Evolutionary conservation across 2,329 filamentous ascomycete genomes (phyloP).

Genomic region (Lecanicillium sp.): DNA sequence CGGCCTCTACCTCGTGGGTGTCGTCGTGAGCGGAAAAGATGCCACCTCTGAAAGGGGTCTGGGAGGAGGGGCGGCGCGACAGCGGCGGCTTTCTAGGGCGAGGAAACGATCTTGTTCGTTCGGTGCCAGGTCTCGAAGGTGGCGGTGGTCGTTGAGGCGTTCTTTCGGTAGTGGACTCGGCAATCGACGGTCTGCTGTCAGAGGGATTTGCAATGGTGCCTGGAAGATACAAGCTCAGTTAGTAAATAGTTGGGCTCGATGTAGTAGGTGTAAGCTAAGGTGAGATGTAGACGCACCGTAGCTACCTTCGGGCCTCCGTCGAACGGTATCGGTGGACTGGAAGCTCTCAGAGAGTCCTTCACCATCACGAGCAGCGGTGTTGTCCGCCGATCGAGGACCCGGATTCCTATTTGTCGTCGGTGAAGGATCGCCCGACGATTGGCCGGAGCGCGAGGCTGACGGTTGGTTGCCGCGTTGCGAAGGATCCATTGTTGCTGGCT

Average conservation of each 20-base stretch:
- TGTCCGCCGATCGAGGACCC: slow-evolving; percentile 17
- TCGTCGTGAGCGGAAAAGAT: slow-evolving; percentile 91
- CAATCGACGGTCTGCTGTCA: not conserved
- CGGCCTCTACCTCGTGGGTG: slow-evolving; percentile 67
- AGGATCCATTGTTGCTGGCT: slow-evolving; percentile 34
- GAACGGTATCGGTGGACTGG: slow-evolving; percentile 52
- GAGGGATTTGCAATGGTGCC: slow-evolving; percentile 20
- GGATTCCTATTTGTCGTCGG: slow-evolving; percentile 39
- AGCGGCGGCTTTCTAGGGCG: slow-evolving; percentile 65
- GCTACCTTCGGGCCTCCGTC: slow-evolving; percentile 44
- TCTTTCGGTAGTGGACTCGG: not conserved
- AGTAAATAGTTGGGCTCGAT: not conserved
- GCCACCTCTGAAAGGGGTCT: slow-evolving; percentile 70
- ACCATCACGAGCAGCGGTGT: slow-evolving; percentile 24
- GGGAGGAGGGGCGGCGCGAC: slow-evolving; percentile 66
- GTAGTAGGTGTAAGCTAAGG: no score
- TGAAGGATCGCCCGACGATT: slow-evolving; percentile 31
- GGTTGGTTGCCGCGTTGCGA: slow-evolving; percentile 23
- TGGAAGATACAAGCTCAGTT: slow-evolving; percentile 11
- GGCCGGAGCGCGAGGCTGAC: slow-evolving; percentile 26
- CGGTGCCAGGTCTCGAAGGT: slow-evolving; percentile 32
- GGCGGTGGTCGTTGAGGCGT: slow-evolving; percentile 5
- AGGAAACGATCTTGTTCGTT: slow-evolving; percentile 37
- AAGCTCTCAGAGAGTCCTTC: slow-evolving; percentile 44
- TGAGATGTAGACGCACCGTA: slow-evolving; percentile 42